phyloP scores from a whole-genome alignment of 176 grass and related monocot species.

The Avena insularis region DNA sequence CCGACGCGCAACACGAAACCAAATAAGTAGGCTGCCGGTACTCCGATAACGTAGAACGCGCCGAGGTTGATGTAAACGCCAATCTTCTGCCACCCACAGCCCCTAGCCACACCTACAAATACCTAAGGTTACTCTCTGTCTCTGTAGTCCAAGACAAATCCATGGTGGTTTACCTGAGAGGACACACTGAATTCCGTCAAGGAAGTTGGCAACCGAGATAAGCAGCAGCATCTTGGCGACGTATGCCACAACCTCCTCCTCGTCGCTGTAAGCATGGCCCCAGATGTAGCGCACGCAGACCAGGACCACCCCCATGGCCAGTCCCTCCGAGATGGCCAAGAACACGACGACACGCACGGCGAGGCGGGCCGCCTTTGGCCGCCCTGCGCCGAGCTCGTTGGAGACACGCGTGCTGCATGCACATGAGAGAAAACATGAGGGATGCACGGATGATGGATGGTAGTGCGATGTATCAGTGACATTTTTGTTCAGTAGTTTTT shows the following conservation, averaged over 20 bases:
- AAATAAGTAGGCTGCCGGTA: slow-evolving; percentile 58
- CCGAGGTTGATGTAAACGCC: slow-evolving; percentile 67
- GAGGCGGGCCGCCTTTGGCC: slow-evolving; percentile 44
- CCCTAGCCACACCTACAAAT: slow-evolving; percentile 62
- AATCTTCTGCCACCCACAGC: slow-evolving; percentile 81
- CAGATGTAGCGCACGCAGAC: slow-evolving; percentile 53
- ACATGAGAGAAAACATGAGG: too few relatives aligned
- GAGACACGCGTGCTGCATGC: slow-evolving; percentile 65
- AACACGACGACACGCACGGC: slow-evolving; percentile 52
- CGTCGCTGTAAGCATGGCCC: slow-evolving; percentile 71
- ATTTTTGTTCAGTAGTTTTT: not conserved
- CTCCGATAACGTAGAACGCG: slow-evolving; percentile 58
- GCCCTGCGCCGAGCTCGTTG: slow-evolving; percentile 72
- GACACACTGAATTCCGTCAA: slow-evolving; percentile 44
- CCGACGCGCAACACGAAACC: slow-evolving; percentile 62
- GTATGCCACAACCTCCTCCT: slow-evolving; percentile 64
- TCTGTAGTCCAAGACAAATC: not conserved
- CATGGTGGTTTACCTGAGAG: slow-evolving; percentile 39
- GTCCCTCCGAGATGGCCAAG: slow-evolving; percentile 48
- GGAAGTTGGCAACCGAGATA: slow-evolving; percentile 45
- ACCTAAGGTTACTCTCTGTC: not conserved
- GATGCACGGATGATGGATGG: too few relatives aligned
- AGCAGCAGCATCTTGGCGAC: slow-evolving; percentile 58
- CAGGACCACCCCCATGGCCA: slow-evolving; percentile 41
- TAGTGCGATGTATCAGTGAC: not conserved